Base-by-base conservation (phyloP, 805 yeast species). In the Debaryomyces castellii region DNA sequence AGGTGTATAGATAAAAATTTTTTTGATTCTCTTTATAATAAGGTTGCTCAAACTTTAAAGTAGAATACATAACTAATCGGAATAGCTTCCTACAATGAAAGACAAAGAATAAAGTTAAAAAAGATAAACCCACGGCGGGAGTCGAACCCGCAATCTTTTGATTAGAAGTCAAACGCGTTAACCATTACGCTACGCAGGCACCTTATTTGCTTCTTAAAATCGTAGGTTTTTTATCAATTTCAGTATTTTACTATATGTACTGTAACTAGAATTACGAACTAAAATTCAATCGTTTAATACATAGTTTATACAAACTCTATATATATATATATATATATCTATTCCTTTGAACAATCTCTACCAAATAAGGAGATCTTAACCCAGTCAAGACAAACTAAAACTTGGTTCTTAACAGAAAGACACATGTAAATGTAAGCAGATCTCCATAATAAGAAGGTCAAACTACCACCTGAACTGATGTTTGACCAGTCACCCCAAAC, bases 361-460 rank as follows among this genome's bases (percentile, higher is more conserved):
- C 98, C 98, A 60, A 92, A 88, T 64, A 89, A 72, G 53, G 83
- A 78, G 51, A 88, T 85, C 77, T 90, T 91, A 51, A 82, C 62
- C 98, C 98, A 91, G 67, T 92, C 98, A 52, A 88, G 68, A 53
- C 82, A 78, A 44, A 91, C 96, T 63, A 90, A 79, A 50, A 89
- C 73, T 77, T 88, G 92, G 76, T 89, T 91, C 74, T 90, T 85
- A 58, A 88, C 81, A 50, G 95, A 83, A 66, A 92, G 80, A 68
- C 92, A 83, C 97, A 92, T 91, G 64, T 88, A 82, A 53, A 92
- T 82, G 69, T 92, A 92, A 24, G 96, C 96, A 24, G 89, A 80
- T 73, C 95, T 85, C 98, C 98, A 91, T 80, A 91, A 87, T 66
- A 89, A 75, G 77, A 86, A 90, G 32, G 97, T 89, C 65, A 88